Evolutionary conservation across 331 rosid genomes (phyloP).

Genomic region (Quercus phellos): DNA sequence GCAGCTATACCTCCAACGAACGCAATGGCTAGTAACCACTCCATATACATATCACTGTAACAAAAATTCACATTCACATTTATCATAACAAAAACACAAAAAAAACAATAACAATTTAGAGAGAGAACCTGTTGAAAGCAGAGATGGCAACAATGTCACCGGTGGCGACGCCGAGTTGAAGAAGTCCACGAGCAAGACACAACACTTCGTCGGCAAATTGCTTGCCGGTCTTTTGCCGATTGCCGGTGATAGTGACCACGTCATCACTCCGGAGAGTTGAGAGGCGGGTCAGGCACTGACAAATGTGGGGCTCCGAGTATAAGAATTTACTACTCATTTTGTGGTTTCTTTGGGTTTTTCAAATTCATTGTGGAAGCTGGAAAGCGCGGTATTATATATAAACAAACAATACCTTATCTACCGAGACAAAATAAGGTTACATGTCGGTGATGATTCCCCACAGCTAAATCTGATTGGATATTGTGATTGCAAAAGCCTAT

Average conservation of each 20-base stretch:
- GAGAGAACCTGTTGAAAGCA: slow-evolving; percentile 65
- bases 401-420: too few relatives aligned
- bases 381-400: too few relatives aligned
- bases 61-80: background rate
- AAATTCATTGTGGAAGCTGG: too few relatives aligned
- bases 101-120: background rate
- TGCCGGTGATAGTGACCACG: slow-evolving; percentile 39
- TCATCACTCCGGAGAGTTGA: slow-evolving; percentile 30
- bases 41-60: slow-evolving; percentile 70
- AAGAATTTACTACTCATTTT: slow-evolving; percentile 20
- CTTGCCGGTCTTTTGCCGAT: slow-evolving; percentile 42
- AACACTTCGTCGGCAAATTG: slow-evolving; percentile 49
- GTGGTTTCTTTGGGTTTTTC: too few relatives aligned
- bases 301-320: slow-evolving; percentile 52
- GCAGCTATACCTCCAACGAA: slow-evolving; percentile 79
- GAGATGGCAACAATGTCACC: slow-evolving; percentile 73
- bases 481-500: too few relatives aligned
- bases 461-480: too few relatives aligned
- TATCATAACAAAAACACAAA: background rate
- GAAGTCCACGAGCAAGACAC: slow-evolving; percentile 52
- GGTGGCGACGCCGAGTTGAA: slow-evolving; percentile 44
- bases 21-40: slow-evolving; percentile 88
- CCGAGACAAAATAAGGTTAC: too few relatives aligned
- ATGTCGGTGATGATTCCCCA: too few relatives aligned
- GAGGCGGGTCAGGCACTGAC: slow-evolving; percentile 64